Conservation (phyloP, 257 asterid genomes). For the Solanum dulcamara region DNA sequence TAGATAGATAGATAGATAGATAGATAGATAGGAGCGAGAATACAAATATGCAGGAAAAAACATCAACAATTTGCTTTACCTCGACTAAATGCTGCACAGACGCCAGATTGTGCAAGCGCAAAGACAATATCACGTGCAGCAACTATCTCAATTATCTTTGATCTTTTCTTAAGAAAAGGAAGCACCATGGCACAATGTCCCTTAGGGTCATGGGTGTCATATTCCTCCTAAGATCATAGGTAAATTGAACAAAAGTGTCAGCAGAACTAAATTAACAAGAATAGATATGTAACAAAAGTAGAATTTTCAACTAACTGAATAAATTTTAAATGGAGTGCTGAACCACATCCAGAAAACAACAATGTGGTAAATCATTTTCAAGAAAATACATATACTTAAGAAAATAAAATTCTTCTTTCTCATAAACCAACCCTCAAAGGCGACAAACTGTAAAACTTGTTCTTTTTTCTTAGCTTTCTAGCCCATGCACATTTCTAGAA, state of each 20-base stretch:
- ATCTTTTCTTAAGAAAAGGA: constrained; percentile 85
- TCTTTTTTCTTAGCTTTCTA: background rate
- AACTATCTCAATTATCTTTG: constrained; percentile 87
- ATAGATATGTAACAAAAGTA: background rate
- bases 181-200: constrained; percentile 53
- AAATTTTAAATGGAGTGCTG: background rate
- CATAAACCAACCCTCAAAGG: background rate
- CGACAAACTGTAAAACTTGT: background rate
- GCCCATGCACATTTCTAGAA: background rate
- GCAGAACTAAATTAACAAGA: background rate
- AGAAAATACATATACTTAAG: background rate
- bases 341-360: background rate
- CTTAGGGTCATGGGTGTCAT: constrained; percentile 96
- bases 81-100: constrained; percentile 98
- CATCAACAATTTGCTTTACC: constrained; percentile 29
- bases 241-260: background rate
- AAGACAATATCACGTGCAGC: constrained; percentile 97
- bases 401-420: background rate
- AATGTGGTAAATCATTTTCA: background rate
- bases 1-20: background rate
- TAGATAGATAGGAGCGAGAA: background rate
- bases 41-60: background rate
- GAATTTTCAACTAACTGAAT: background rate
- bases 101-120: constrained; percentile 99
- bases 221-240: constrained; percentile 64